Evolutionary conservation across 2,329 filamentous ascomycete species (phyloP), one percentile per base, ranked within the genome.

Genomic region (Aspergillus brasiliensis): DNA sequence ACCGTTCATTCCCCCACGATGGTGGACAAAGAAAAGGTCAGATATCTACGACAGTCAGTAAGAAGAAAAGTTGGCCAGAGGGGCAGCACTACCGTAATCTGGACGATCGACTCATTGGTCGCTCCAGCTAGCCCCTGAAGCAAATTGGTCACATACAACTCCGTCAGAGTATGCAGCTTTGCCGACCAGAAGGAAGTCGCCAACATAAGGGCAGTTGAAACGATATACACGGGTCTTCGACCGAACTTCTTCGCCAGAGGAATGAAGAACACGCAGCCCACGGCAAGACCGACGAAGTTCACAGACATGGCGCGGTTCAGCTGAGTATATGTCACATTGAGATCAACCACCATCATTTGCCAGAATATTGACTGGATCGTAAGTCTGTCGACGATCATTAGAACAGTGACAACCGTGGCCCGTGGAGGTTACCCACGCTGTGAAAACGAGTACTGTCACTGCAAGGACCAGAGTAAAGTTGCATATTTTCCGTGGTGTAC

Each of bases 1-100:
- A 1, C 73, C 75, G 63, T 84, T 85, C 78, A 82, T 81, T 2
- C 75, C 73, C 0, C 78, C 81, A n/a, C 79, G 75, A 51, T 83
- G 76, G 59, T 83, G 81, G 5, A 83, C 75, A 59, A 82, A 83
- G 67, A 82, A 83, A 15, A 83, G 59, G 63, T 83, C 81, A 11
- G 76, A 73, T 58, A 83, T 72, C 72, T 75, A 46, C 27, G 31
- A 5, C 34, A 51, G n/a, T 47, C 19, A 42, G 28, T 27, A 8
- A 17, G n/a, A 13, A 13, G 10, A 46, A 13, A 2, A 21, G 8
- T 27, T 13, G 37, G 56, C 15, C 55, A 51, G 23, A 13, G 37
- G 13, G 34, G n/a, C 8, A 4, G 10, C 3, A 15, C 73, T 70
- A 83, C 77, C 0, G 74, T 80, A 63, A 80, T 78, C 47, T 78